Conservation (phyloP, 2,329 filamentous ascomycete genomes). For the Ophiobolus disseminans region DNA sequence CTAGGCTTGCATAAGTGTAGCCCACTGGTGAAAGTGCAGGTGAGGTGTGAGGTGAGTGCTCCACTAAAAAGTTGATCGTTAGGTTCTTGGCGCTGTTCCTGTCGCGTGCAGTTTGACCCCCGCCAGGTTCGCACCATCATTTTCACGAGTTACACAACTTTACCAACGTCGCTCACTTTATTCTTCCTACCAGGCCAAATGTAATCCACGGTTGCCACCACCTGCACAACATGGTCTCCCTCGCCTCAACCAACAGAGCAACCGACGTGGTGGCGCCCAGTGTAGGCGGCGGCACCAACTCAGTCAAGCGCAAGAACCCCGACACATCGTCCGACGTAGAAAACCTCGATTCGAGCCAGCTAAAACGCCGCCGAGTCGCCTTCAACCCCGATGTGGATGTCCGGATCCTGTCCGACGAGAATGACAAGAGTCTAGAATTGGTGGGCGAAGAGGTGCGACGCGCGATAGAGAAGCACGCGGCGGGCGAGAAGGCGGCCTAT, state of each 20-base stretch:
- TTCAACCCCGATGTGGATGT: conserved; percentile 59
- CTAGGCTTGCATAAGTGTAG: too few relatives aligned
- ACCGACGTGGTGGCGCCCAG: conserved; percentile 38
- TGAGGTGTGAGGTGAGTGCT: background rate
- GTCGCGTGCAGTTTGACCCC: conserved; percentile 6
- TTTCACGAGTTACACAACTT: conserved; percentile 8
- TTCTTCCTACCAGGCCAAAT: conserved; percentile 24
- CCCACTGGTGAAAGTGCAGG: too few relatives aligned
- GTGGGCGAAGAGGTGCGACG: conserved; percentile 68
- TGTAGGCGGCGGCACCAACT: conserved; percentile 40
- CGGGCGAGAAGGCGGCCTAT: conserved; percentile 63
- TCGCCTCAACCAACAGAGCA: conserved; percentile 41
- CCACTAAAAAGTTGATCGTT: conserved; percentile 4
- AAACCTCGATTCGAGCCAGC: conserved; percentile 41
- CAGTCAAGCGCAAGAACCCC: conserved; percentile 48
- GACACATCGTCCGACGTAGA: conserved; percentile 41
- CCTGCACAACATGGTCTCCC: conserved; percentile 46
- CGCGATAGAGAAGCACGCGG: conserved; percentile 61
- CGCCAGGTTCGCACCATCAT: conserved; percentile 1
- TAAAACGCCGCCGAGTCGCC: conserved; percentile 56
- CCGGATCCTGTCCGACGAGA: conserved; percentile 51
- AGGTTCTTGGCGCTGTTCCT: background rate
- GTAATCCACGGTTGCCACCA: conserved; percentile 27
- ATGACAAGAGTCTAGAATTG: conserved; percentile 63
- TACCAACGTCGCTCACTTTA: conserved; percentile 1